Percentiles rank a stretch among this genome's conserved stretches.
These are phyloP conservation scores for Nemania diffusa DNA, from an alignment of 2,329 filamentous ascomycete genomes.

Conservation along the genomic window DNA sequence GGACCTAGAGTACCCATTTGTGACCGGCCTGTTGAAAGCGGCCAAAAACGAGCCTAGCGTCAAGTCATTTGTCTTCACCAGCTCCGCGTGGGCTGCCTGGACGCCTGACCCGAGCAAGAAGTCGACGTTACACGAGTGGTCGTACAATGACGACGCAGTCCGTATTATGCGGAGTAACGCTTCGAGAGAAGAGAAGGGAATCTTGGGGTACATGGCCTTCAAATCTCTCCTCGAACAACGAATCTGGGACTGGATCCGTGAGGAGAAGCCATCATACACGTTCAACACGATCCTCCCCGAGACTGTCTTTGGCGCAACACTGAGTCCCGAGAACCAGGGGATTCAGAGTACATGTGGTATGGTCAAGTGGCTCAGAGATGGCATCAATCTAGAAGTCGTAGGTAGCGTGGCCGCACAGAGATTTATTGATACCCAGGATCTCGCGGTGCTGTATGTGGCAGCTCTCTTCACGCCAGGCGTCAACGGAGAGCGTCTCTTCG, in stretches of 20 bases:
- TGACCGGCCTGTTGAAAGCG: conserved; percentile 41
- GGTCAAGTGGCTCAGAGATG: conserved; percentile 48
- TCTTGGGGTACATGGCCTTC: conserved; percentile 49
- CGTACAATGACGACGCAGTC: conserved; percentile 49
- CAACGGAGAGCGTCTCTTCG: conserved; percentile 48
- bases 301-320: conserved; percentile 47
- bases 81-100: conserved; percentile 49
- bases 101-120: conserved; percentile 45
- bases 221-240: conserved; percentile 48
- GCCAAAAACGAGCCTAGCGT: conserved; percentile 43
- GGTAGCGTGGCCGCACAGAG: conserved; percentile 46
- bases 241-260: conserved; percentile 50
- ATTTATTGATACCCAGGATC: conserved; percentile 47
- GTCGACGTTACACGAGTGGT: conserved; percentile 41
- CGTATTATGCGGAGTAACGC: conserved; percentile 33
- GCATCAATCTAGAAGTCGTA: conserved; percentile 40
- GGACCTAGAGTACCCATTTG: conserved; percentile 36
- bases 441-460: conserved; percentile 48
- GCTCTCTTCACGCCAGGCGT: conserved; percentile 45
- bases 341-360: conserved; percentile 49
- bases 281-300: conserved; percentile 50
- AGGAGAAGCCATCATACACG: conserved; percentile 44
- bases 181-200: conserved; percentile 37
- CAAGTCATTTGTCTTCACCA: conserved; percentile 47
- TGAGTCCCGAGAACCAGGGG: conserved; percentile 46